Conservation (phyloP, 352 stramenopile species). For the Phytophthora palmivora region DNA sequence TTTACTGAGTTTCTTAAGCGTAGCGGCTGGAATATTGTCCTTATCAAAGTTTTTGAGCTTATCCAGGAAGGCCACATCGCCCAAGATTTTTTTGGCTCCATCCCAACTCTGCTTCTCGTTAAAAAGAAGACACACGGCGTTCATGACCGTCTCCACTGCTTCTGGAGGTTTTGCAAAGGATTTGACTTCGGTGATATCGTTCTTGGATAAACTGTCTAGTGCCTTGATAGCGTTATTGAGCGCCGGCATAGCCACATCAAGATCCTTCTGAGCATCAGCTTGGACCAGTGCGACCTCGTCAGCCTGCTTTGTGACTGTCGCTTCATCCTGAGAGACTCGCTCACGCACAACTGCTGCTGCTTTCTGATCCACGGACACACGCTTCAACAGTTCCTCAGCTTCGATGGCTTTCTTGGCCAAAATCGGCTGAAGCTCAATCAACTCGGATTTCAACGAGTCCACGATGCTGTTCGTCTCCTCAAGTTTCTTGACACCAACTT, state of each 20-base stretch:
- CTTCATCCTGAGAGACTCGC: conserved; percentile 92
- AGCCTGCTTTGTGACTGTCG: conserved; percentile 90
- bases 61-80: conserved; percentile 90
- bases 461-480: conserved; percentile 96
- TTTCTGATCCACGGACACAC: conserved; percentile 93
- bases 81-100: conserved; percentile 91
- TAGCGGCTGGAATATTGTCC: conserved; percentile 92
- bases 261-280: conserved; percentile 92
- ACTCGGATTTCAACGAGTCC: conserved; percentile 91
- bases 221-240: conserved; percentile 91
- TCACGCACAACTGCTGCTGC: conserved; percentile 90
- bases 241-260: conserved; percentile 93
- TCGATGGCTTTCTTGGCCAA: conserved; percentile 91
- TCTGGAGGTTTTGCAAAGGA: conserved; percentile 94
- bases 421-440: conserved; percentile 93
- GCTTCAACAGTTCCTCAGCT: conserved; percentile 92
- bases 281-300: conserved; percentile 92
- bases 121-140: conserved; percentile 93
- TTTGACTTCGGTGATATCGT: conserved; percentile 95
- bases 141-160: conserved; percentile 94
- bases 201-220: conserved; percentile 92
- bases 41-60: conserved; percentile 94
- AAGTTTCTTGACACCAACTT: conserved; percentile 93
- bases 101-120: conserved; percentile 95
- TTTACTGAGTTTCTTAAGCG: conserved; percentile 91